Evolutionary conservation across 2,329 filamentous ascomycete genomes (phyloP), one percentile per base, ranked within the genome.

Genomic region (Neopestalotiopsis clavispora): DNA sequence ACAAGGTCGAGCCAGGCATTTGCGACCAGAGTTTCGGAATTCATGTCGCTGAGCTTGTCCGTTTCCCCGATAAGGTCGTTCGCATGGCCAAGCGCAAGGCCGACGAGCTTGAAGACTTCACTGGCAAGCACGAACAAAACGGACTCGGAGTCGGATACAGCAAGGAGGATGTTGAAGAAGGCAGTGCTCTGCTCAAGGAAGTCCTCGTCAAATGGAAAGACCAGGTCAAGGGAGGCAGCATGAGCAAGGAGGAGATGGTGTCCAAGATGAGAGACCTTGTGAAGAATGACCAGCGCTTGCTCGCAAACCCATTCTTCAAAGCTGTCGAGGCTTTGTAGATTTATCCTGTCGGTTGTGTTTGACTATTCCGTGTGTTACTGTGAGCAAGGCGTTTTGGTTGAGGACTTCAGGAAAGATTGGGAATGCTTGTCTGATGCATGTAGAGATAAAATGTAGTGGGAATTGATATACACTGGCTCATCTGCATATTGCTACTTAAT

Each of bases 71-170:
- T 74, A 99, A 99, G 83, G 97, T 99, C 17, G 93, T 99, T 70
- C 94, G 94, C 72, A 99, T 99, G 97, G 96, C 96, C n/a, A 97
- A 97, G 83, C 90, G 96, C 74, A 99, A 99, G 84, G 96, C 96
- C 0, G 96, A 98, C 80, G 97, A 99, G 85, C 86, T 99, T 45
- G 96, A 99, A 80, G 96, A 99, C 79, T 99, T 99, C 75, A 92
- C 93, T 0, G 89, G 89, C 65, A 95, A 94, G 82, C 90, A 93
- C 74, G 91, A 93, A 71, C 85, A 86, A 59, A 80, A 80, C 3
- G 77, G 81, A 1, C 75, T 85, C 6, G 84, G 85, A 7, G 80
- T 87, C 58, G 83, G 88, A 73, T 94, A 94, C 78, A 92, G 88
- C 72, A 94, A 94, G 75, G 88, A 94, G 72, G 94, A 99, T 73